Evolutionary conservation across 192 early-diverging fungal genomes (phyloP).

Genomic region (Chytriomyces hyalinus): DNA sequence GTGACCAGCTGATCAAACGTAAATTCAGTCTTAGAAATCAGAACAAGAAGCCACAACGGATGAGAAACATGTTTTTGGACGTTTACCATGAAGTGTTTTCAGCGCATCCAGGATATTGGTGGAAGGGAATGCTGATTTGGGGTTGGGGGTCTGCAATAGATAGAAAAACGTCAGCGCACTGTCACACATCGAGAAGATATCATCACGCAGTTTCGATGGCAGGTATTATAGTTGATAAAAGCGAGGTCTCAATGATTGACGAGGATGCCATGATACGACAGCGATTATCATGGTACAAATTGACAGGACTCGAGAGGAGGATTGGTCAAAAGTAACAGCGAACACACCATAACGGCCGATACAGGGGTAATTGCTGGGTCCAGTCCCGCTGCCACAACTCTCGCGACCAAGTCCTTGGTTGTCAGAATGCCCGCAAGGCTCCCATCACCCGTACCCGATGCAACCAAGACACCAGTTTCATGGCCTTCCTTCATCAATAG

Average conservation of each 20-base stretch:
- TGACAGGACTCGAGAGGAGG: no score
- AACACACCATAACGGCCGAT: constrained; percentile 84
- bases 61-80: background rate
- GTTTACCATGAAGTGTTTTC: constrained; percentile 52
- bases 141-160: constrained; percentile 52
- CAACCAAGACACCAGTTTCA: constrained; percentile 55
- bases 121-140: constrained; percentile 46
- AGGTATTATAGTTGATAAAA: no score
- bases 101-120: constrained; percentile 56
- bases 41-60: background rate
- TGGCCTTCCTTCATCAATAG: constrained; percentile 45
- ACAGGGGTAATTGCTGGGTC: constrained; percentile 89
- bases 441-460: constrained; percentile 38
- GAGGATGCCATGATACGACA: no score
- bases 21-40: background rate
- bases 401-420: constrained; percentile 57
- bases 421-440: constrained; percentile 57
- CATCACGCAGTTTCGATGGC: no score
- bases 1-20: constrained; percentile 34
- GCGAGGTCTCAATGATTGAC: no score
- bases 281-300: no score
- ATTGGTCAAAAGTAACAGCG: background rate
- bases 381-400: constrained; percentile 62
- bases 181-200: constrained; percentile 6
- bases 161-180: background rate